Conservation (phyloP, 1,284 basidiomycete genomes). For the Marasmius fiardii region DNA sequence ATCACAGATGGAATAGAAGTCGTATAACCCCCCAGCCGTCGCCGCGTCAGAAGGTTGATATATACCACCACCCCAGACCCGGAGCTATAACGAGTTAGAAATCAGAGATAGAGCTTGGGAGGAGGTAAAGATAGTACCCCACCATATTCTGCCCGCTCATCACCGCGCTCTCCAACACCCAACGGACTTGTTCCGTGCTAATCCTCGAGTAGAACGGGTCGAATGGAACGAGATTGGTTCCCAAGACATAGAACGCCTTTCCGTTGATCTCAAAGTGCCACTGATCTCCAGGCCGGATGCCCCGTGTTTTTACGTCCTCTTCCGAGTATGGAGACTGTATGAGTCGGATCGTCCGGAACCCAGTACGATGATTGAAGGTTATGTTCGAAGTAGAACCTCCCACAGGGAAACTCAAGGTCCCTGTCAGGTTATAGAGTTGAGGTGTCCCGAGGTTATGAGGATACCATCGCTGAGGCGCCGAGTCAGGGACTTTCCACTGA, state of each 20-base stretch:
- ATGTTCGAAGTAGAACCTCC: conserved; percentile 15
- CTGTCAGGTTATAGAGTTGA: conserved; percentile 49
- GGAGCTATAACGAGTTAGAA: conserved; percentile 36
- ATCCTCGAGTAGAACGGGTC: conserved; percentile 56
- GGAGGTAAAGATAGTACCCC: conserved; percentile 1
- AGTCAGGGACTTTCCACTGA: conserved; percentile 44
- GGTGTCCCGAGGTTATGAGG: conserved; percentile 53
- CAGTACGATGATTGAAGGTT: conserved; percentile 40
- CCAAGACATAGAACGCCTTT: conserved; percentile 49
- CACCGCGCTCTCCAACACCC: conserved; percentile 55
- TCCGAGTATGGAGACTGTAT: conserved; percentile 45
- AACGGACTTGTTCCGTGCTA: conserved; percentile 47
- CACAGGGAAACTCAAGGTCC: conserved; percentile 20
- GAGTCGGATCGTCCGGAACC: conserved; percentile 56
- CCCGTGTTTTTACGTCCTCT: conserved; percentile 38
- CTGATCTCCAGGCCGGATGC: conserved; percentile 56
- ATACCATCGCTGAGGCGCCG: conserved; percentile 48
- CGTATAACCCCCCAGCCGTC: conserved; percentile 46
- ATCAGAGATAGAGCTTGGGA: not conserved
- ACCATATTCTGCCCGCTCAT: conserved; percentile 60
- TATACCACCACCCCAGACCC: conserved; percentile 57
- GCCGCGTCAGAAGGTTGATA: conserved; percentile 43
- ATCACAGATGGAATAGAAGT: conserved; percentile 59
- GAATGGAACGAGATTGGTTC: conserved; percentile 59
- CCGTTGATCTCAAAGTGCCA: conserved; percentile 61